Conservation (phyloP, 345 rosid species). For the Pugionium cornutum region DNA sequence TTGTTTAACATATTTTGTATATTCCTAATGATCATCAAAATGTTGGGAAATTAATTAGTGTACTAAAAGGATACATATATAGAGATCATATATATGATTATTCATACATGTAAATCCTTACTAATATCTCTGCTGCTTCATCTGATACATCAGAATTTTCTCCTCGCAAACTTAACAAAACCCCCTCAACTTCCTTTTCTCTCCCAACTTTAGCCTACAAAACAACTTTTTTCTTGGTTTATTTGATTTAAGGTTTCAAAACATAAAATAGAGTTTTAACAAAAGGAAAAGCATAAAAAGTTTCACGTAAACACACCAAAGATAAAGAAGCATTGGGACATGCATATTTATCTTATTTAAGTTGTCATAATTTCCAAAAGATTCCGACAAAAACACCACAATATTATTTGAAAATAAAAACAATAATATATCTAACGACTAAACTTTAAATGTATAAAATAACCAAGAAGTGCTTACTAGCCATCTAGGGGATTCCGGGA, state of each 20-base stretch:
- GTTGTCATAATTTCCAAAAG: too few species aligned
- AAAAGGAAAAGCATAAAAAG: too few species aligned
- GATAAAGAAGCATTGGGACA: background rate
- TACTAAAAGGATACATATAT: background rate
- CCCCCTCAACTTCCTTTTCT: slow-evolving; percentile 24
- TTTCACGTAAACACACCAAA: background rate
- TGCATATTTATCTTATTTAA: background rate
- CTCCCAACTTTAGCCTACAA: slow-evolving; percentile 39
- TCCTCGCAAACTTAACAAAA: slow-evolving; percentile 31
- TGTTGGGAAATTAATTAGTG: background rate
- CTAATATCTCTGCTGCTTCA: slow-evolving; percentile 41
- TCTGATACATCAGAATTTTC: slow-evolving; percentile 32
- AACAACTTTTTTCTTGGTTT: background rate
- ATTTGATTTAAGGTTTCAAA: background rate
- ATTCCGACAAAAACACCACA: too few species aligned
- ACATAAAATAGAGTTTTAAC: too few species aligned
- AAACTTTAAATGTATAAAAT: background rate
- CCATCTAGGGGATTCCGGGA: slow-evolving; percentile 45
- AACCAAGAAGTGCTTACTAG: slow-evolving; percentile 24
- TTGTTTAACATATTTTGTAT: slow-evolving; percentile 33
- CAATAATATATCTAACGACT: too few species aligned
- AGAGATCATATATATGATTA: background rate
- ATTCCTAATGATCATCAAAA: slow-evolving; percentile 23
- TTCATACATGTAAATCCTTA: slow-evolving; percentile 14
- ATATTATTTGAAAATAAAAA: background rate